Percentiles rank a stretch among this genome's conserved stretches.
phyloP scores from a whole-genome alignment of 1,284 basidiomycete genomes.

The Moniliophthora roreri region DNA sequence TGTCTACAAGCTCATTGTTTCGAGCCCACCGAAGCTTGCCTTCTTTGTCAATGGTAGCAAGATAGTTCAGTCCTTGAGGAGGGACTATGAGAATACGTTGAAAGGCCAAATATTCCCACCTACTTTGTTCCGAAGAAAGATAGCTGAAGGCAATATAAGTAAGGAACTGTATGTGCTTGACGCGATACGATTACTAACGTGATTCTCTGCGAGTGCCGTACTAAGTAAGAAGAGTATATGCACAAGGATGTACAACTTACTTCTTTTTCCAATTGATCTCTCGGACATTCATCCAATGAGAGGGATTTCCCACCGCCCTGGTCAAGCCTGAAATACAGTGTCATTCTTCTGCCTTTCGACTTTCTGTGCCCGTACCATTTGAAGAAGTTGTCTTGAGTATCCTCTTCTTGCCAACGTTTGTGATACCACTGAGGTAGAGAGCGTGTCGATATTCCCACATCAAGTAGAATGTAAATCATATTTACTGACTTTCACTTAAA shows the following conservation, averaged over 20 bases:
- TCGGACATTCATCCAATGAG: conserved; percentile 63
- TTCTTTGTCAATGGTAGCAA: conserved; percentile 61
- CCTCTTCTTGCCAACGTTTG: conserved; percentile 57
- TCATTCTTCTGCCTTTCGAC: background rate
- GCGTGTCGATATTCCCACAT: too few relatives aligned
- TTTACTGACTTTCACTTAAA: conserved; percentile 37
- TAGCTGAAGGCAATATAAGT: conserved; percentile 39
- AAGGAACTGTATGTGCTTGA: conserved; percentile 6
- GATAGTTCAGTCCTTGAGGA: conserved; percentile 59
- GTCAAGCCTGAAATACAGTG: conserved; percentile 57
- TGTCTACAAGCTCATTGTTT: conserved; percentile 64
- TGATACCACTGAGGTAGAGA: conserved; percentile 57
- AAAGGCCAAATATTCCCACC: too few relatives aligned
- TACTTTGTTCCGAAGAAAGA: conserved; percentile 67
- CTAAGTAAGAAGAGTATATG: background rate
- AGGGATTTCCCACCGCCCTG: conserved; percentile 65
- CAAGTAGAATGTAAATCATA: background rate
- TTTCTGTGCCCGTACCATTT: conserved; percentile 43
- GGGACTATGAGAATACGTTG: background rate
- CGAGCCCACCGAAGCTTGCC: conserved; percentile 73
- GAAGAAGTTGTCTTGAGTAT: conserved; percentile 74
- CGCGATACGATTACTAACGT: conserved; percentile 22
- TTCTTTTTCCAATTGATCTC: conserved; percentile 71
- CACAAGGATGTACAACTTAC: conserved; percentile 25
- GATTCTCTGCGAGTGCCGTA: conserved; percentile 32